Evolutionary conservation across 1,139 yeast species (phyloP), one percentile per base, ranked within the genome.

Genomic region (Torulaspora globosa): DNA sequence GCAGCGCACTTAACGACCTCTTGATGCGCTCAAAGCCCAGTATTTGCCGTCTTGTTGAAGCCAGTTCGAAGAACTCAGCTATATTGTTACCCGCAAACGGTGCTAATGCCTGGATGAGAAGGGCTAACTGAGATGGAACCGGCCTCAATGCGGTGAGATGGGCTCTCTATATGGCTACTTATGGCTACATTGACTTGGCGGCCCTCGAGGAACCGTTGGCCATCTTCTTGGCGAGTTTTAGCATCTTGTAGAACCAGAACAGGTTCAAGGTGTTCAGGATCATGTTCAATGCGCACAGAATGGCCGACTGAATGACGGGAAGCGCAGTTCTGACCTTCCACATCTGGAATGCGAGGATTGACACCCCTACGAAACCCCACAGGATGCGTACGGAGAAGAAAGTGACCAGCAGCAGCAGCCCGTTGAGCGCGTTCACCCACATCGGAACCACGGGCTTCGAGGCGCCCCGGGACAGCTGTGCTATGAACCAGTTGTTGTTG

Each of bases 401-500:
- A 3, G 83, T 76, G 23, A 73, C 52, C 54, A 92, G 73, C 49
- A 92, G 73, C 14, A 79, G 60, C n/a, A 86, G 53, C 4, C 97
- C 97, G 63, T 92, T 92, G 52, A 83, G 57, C 27, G 79, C 65
- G 50, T 83, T 79, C 36, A 81, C 58, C 53, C 67, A 71, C 29
- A 73, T 76, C 41, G 85, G 79, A 39, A 85, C 70, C 3, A 77
- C 68, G 18, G 59, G 54, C 34, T 50, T 53, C 24, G 54, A 37
- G 9, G 57, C 39, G 8, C 72, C 72, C 3, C 72, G 72, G 1
- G 95, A 89, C 37, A 89, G 72, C 59, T 84, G 84, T 41, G 84
- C 74, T 7, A 92, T 84, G 63, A 86, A 84, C 97, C 97, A 92
- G 66, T 94, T 88, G 60, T 88, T 69, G 68, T 92, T 90, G 48